phyloP scores from a whole-genome alignment of 1,284 basidiomycete species.

The Rhodotorula glutinis region DNA sequence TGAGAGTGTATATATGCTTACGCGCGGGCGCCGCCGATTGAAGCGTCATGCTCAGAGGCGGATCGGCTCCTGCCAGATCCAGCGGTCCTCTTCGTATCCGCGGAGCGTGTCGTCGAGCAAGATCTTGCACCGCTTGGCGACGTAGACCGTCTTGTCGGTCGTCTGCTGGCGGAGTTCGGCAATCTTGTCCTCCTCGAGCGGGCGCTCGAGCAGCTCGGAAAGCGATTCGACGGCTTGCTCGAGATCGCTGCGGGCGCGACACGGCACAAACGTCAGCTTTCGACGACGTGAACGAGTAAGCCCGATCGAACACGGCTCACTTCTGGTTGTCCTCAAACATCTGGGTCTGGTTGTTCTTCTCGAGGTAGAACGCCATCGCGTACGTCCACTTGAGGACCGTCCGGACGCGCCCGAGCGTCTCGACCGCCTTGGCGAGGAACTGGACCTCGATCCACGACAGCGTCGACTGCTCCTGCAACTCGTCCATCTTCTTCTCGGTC shows the following conservation, averaged over 20 bases:
- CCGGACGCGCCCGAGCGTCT: constrained; percentile 67
- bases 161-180: constrained; percentile 80
- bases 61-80: constrained; percentile 37
- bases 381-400: constrained; percentile 99
- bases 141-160: constrained; percentile 81
- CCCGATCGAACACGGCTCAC: constrained; percentile 52
- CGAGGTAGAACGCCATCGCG: constrained; percentile 94
- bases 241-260: constrained; percentile 63
- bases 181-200: constrained; percentile 81
- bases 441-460: constrained; percentile 98
- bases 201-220: constrained; percentile 84
- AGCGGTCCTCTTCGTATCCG: constrained; percentile 72
- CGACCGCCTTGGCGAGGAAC: constrained; percentile 96
- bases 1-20: too few species aligned
- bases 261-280: background rate
- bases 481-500: constrained; percentile 99
- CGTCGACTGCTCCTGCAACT: constrained; percentile 88
- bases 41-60: constrained; percentile 13
- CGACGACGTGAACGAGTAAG: too few species aligned
- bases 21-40: too few species aligned
- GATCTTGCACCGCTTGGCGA: constrained; percentile 80
- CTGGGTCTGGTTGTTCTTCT: constrained; percentile 86
- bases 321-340: constrained; percentile 97
- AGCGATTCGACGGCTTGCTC: constrained; percentile 94
- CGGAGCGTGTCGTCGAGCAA: constrained; percentile 88